Evolutionary conservation across 306 rosid genomes (phyloP), one percentile per base, ranked within the genome.

Genomic region (Quercus berberidifolia): DNA sequence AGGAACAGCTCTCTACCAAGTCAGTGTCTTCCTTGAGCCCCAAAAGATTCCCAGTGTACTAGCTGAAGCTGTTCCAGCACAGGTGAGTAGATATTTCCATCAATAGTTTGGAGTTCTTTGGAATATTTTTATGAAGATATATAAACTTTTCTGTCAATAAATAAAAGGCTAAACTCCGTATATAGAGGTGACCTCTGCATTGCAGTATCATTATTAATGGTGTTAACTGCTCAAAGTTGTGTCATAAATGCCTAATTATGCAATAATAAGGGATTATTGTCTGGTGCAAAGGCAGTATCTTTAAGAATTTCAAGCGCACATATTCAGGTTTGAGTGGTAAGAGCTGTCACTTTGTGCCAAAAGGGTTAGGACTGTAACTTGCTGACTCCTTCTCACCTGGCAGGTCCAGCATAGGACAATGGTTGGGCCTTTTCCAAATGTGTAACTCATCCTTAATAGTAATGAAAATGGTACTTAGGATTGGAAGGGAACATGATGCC

Each of bases 1-100:
- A 26, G 98, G 98, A 52, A 74, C 98, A 5, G 93, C 79, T 78
- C 92, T 93, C 33, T 90, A 87, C 83, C 84, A 85, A 71, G 84
- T 93, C 28, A 84, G 73, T 30, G 3, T 90, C 79, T 85, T 91
- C 82, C 91, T 93, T 71, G 95, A 93, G 86, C 98, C 98, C 62
- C 87, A 89, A 85, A 59, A 78, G 43, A 90, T 93, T 80, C 97
- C 98, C 3, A 49, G 79, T 11, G 35, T 93, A 83, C 92, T 93
- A 62, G 97, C 91, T 65, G 90, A 86, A 74, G 98, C 95, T 77
- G 98, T 93, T 35, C 98, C 98, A 7, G 84, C 89, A 65, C 97
- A 91, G 95, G 98, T 91, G 85, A 83, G 78, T 83, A 78, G 43
- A 77, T 55, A 73, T 65, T 57, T 2, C 6, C 28, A 8, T 35